phyloP scores from a whole-genome alignment of 139 green algal species.

The Pycnococcus provasolii region DNA sequence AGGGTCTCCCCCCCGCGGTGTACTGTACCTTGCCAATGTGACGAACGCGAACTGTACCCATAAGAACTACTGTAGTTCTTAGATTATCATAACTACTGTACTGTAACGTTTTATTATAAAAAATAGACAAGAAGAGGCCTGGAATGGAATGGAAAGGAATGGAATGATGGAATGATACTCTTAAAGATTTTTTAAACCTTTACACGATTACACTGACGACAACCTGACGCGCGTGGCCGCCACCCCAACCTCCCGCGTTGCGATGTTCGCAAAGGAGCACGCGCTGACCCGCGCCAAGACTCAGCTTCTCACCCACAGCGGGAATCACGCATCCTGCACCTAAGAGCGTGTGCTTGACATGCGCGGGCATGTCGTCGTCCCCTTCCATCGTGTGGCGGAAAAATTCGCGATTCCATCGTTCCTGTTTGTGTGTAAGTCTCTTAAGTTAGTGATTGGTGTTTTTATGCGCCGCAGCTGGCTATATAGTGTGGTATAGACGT shows the following conservation, averaged over 20 bases:
- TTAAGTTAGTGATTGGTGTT: too few species aligned
- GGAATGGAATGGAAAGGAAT: too few species aligned
- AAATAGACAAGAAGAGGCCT: too few species aligned
- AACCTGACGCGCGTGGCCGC: neutral
- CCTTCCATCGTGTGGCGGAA: slow-evolving; percentile 30
- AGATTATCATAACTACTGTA: too few species aligned
- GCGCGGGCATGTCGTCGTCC: slow-evolving; percentile 41
- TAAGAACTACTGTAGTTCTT: too few species aligned
- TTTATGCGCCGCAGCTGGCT: slow-evolving; percentile 22
- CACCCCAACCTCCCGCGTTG: slow-evolving; percentile 19
- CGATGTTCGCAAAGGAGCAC: slow-evolving; percentile 41
- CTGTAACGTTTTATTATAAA: too few species aligned
- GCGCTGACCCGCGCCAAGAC: slow-evolving; percentile 31
- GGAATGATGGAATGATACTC: too few species aligned
- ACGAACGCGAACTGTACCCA: too few species aligned
- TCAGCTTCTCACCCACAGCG: slow-evolving; percentile 26
- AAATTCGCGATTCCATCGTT: slow-evolving; percentile 27
- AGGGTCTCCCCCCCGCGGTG: too few species aligned
- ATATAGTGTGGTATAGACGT: slow-evolving; percentile 5
- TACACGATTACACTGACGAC: neutral
- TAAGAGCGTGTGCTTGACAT: slow-evolving; percentile 41
- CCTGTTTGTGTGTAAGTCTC: slow-evolving; percentile 14
- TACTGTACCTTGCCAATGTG: too few species aligned
- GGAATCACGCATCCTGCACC: slow-evolving; percentile 33
- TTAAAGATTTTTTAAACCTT: too few species aligned